Evolutionary conservation across 495 filamentous ascomycete species (phyloP), one percentile per base, ranked within the genome.

Genomic region (Aspergillus nanangensis): DNA sequence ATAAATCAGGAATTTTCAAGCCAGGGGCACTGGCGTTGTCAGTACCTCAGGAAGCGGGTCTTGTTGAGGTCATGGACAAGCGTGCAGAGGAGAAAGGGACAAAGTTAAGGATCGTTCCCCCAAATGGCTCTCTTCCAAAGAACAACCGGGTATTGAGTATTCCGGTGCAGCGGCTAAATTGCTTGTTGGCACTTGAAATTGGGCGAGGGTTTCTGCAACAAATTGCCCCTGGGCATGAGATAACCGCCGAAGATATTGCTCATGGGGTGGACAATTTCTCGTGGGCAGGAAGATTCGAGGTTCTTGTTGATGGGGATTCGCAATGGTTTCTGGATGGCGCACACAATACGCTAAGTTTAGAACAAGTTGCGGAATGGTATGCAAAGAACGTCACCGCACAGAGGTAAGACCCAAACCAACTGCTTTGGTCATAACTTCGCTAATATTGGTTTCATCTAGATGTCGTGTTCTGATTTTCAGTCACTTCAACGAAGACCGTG

Each of bases 1-100:
- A 95, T 56, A 95, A 96, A 60, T 78, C 80, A 0, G 90, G 90
- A 5, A 87, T 95, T 33, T 82, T 94, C 69, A 96, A 93, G 57
- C 11, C 51, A 5, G 81, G 77, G 0, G 67, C 70, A 8, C 72
- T 77, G 2, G 86, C 84, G 3, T 87, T 93, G 42, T 86, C 84
- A 0, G 74, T 84, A 0, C 69, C 68, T 11, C 88, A 95, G 61
- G 67, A 72, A 0, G 57, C 69, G 2, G 63, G 52, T 2, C 83
- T 83, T 1, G 56, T 76, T 18, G 59, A 68, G 24, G 83, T 93
- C 4, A 56, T 96, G 19, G 50, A 69, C 29, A 48, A 74, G 15
- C 75, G 89, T 22, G 90, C 87, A 1, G 50, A 52, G 3, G 87
- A 93, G 50, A 83, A 77, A 55, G 61, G 60, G 0, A 78, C 80